These are phyloP conservation scores for Chamaecyparis obtusa DNA, from an alignment of 75 land plant genomes.

Conservation along the genomic window DNA sequence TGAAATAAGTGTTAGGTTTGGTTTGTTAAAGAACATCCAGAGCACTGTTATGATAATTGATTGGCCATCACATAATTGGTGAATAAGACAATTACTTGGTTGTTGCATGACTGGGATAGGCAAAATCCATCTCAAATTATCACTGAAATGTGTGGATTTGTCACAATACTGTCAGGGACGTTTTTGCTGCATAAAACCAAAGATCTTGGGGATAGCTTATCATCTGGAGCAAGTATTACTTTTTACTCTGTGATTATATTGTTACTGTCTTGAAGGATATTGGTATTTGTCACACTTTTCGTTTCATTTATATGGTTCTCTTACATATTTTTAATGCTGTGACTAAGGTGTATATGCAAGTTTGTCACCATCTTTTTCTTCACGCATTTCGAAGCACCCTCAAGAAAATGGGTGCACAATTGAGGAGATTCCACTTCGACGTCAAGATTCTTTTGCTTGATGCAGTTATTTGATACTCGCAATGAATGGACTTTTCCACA, in stretches of 20 bases:
- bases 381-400: conserved; percentile 33
- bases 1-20: neutral
- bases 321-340: neutral
- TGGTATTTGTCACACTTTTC: neutral
- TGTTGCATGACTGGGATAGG: conserved; percentile 79
- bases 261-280: neutral
- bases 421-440: conserved; percentile 52
- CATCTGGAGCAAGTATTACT: neutral
- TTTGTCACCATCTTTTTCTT: conserved; percentile 14
- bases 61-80: neutral
- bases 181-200: conserved; percentile 89
- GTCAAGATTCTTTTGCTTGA: conserved; percentile 41
- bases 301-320: neutral
- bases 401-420: conserved; percentile 43
- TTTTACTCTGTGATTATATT: neutral
- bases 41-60: neutral
- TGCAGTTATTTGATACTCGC: neutral
- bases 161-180: conserved; percentile 85
- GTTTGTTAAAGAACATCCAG: neutral
- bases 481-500: neutral
- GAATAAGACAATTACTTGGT: neutral
- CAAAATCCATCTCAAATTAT: conserved; percentile 80
- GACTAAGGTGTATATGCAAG: conserved; percentile 6
- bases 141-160: conserved; percentile 91
- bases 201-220: conserved; percentile 66